Base-by-base conservation (phyloP, 495 filamentous ascomycete genomes). In the Parmelia sp. region DNA sequence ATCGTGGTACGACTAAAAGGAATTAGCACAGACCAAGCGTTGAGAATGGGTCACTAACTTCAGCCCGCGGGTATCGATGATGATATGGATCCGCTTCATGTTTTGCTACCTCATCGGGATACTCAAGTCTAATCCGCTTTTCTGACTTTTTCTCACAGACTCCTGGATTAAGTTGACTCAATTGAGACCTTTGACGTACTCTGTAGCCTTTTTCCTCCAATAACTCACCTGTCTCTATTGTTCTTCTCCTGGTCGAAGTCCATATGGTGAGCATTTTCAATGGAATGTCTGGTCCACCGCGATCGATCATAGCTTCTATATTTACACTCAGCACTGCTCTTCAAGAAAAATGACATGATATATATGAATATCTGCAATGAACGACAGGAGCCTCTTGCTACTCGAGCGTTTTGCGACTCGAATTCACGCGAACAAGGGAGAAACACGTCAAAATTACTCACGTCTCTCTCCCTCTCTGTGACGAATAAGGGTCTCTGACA, bases 31-130 rank as follows among this genome's bases (percentile, higher is more conserved):
- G 31, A 60, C 44, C 37, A 47, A 63, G 37, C 44, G 45, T 61
- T 21, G 33, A 39, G 25, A 37, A 19, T 31, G 23, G 51, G 25
- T 45, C 25, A 64, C 82, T 71, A 79, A 92, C 92, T 81, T 99
- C 94, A 49, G 93, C 94, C 57, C 94, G 83, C 36, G 94, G 94
- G 72, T 97, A 99, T 44, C 94, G 84, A 72, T 99, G 94, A 72
- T 99, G 94, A 71, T 97, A 99, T 10, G 95, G 94, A 74, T 99
- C 94, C 57, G 87, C 78, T 71, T 96, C 90, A 73, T 99, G 94
- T 78, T 93, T 96, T 58, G 83, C 78, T 36, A 96, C 90, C 72
- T 99, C 95, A 23, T 95, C 89, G 1, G 93, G 89, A 70, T 89
- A 96, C 60, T 91, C 80, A 68, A 80, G 72, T 63, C 90, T 84